These are phyloP conservation scores for Ceriops decandra DNA, from an alignment of 345 rosid genomes.

Conservation along the genomic window DNA sequence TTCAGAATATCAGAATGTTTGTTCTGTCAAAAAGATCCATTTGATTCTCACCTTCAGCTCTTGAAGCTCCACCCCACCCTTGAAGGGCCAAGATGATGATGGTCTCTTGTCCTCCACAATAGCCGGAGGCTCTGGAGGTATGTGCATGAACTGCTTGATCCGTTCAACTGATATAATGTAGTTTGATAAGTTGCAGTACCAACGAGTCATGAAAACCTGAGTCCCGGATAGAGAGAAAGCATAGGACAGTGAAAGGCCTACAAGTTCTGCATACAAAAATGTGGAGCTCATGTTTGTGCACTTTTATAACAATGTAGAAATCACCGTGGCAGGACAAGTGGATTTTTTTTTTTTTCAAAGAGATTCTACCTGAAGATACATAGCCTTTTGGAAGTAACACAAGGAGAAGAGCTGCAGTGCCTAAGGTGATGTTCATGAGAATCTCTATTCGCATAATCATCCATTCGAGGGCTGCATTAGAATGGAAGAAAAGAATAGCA, in stretches of 20 bases:
- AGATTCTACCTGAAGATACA: constrained; percentile 30
- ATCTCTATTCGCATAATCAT: constrained; percentile 59
- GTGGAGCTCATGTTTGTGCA: neutral
- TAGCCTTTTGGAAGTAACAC: constrained; percentile 62
- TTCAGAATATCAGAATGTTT: neutral
- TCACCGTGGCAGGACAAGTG: neutral
- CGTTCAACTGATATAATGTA: constrained; percentile 32
- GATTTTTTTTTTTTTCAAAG: neutral
- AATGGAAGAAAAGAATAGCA: constrained; percentile 68
- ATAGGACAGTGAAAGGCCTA: constrained; percentile 24
- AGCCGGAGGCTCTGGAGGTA: constrained; percentile 29
- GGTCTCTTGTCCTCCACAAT: constrained; percentile 28
- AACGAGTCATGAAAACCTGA: constrained; percentile 21
- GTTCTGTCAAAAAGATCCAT: neutral
- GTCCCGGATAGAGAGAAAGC: constrained; percentile 19
- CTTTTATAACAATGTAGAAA: neutral
- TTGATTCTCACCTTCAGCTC: constrained; percentile 19
- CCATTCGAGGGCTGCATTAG: constrained; percentile 84
- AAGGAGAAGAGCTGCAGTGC: constrained; percentile 68
- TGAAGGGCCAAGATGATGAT: constrained; percentile 24
- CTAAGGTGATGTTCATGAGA: constrained; percentile 64
- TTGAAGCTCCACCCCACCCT: constrained; percentile 27
- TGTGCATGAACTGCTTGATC: constrained; percentile 34
- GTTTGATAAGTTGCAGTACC: constrained; percentile 32
- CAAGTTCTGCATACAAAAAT: constrained; percentile 15